Conservation (phyloP, 345 rosid genomes). For the Sisymbrium altissimum region DNA sequence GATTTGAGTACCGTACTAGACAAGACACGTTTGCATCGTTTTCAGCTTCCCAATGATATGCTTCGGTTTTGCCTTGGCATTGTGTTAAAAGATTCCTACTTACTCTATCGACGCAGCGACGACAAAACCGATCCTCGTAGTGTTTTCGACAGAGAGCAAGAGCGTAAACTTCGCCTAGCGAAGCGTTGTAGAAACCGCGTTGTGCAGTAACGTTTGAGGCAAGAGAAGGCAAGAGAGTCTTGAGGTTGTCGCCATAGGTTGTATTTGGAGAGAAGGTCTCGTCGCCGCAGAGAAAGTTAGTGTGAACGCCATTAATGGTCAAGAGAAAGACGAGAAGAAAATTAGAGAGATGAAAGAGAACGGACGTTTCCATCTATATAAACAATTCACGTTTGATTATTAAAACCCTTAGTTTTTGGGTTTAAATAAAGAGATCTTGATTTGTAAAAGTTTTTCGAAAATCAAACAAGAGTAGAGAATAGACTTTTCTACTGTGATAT, state of each 20-base stretch:
- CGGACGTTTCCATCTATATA: neutral
- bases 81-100: slow-evolving; percentile 1
- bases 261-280: slow-evolving; percentile 16
- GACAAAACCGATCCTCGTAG: slow-evolving; percentile 29
- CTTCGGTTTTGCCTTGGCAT: slow-evolving; percentile 46
- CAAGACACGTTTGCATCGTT: slow-evolving; percentile 26
- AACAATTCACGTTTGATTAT: slow-evolving; percentile 9
- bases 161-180: slow-evolving; percentile 38
- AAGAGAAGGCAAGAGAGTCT: slow-evolving; percentile 19
- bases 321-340: slow-evolving; percentile 18
- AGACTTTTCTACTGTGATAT: neutral
- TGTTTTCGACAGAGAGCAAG: slow-evolving; percentile 42
- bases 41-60: slow-evolving; percentile 26
- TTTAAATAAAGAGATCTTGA: slow-evolving; percentile 33
- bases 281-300: slow-evolving; percentile 8
- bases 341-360: neutral
- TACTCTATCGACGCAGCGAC: slow-evolving; percentile 21
- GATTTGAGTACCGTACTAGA: slow-evolving; percentile 39
- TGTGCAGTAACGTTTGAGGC: slow-evolving; percentile 22
- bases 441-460: neutral
- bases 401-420: slow-evolving; percentile 35
- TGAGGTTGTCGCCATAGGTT: neutral
- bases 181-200: slow-evolving; percentile 36
- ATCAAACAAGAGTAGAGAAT: neutral
- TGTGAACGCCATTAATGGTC: slow-evolving; percentile 27